A percentile compares a stretch with the other conserved stretches of the same genome.
Conservation (phyloP, 768 basidiomycete species). For the Grammothele lineata region DNA sequence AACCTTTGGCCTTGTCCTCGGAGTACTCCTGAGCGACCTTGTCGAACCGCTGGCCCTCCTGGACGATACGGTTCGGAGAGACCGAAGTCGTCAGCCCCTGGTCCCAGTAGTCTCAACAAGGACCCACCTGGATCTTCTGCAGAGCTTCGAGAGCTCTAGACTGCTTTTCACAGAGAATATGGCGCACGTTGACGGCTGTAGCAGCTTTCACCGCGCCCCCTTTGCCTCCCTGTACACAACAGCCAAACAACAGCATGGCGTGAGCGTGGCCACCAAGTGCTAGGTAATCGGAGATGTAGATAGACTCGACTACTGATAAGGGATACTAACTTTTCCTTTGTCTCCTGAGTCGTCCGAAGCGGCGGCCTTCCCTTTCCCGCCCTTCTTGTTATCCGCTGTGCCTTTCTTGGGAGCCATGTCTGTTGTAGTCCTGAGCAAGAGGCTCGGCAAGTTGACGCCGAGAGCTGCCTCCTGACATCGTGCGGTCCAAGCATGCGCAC, state of each 20-base stretch:
- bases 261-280: neutral
- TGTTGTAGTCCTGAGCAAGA: too few species aligned
- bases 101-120: neutral
- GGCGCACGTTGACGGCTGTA: constrained; percentile 79
- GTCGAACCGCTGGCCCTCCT: constrained; percentile 80
- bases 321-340: too few species aligned
- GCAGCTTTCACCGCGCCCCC: constrained; percentile 63
- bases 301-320: neutral
- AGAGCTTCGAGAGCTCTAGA: constrained; percentile 76
- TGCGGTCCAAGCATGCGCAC: too few species aligned
- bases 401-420: too few species aligned
- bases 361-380: neutral
- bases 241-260: too few species aligned
- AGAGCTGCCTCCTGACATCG: too few species aligned
- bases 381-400: too few species aligned
- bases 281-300: neutral
- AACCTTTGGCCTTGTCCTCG: constrained; percentile 88
- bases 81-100: neutral
- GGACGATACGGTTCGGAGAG: constrained; percentile 17
- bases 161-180: constrained; percentile 87
- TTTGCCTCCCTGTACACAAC: constrained; percentile 41
- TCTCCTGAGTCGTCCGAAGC: neutral
- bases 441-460: too few species aligned
- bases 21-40: constrained; percentile 90
- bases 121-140: constrained; percentile 69